These are phyloP conservation scores for Candida lessepsii DNA, from an alignment of 805 yeast genomes.

Conservation along the genomic window DNA sequence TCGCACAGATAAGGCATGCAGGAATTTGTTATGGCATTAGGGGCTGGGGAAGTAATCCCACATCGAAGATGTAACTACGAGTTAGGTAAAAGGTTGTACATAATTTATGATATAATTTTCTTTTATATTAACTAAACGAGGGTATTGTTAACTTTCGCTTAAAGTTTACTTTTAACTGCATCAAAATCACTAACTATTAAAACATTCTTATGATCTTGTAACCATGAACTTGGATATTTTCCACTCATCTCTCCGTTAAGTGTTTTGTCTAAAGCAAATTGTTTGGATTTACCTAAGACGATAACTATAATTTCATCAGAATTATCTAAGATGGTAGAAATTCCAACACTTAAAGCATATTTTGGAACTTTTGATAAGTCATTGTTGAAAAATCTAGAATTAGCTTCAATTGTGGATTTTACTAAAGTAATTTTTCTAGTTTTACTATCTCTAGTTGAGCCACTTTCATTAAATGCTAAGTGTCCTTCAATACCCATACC, in stretches of 20 bases:
- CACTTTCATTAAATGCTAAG: slow-evolving; percentile 59
- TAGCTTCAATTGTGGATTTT: slow-evolving; percentile 50
- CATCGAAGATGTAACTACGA: not conserved
- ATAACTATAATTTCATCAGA: slow-evolving; percentile 52
- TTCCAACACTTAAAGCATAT: slow-evolving; percentile 54
- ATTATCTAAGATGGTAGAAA: slow-evolving; percentile 54
- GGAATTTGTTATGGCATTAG: too few relatives aligned
- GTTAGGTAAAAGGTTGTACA: too few relatives aligned
- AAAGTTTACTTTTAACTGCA: slow-evolving; percentile 40
- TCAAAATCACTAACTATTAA: slow-evolving; percentile 48
- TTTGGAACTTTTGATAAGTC: slow-evolving; percentile 49
- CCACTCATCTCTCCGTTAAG: slow-evolving; percentile 40
- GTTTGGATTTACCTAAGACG: slow-evolving; percentile 49
- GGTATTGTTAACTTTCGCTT: too few relatives aligned
- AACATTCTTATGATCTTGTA: slow-evolving; percentile 47
- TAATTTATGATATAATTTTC: too few relatives aligned
- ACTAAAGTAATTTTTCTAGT: slow-evolving; percentile 51
- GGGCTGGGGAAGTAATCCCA: too few relatives aligned
- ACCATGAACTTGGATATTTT: slow-evolving; percentile 48
- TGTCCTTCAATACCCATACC: slow-evolving; percentile 65
- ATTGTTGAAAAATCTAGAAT: slow-evolving; percentile 50
- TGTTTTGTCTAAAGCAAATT: slow-evolving; percentile 47
- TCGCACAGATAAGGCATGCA: not conserved
- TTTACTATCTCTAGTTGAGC: slow-evolving; percentile 43
- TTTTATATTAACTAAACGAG: too few relatives aligned